phyloP scores from a whole-genome alignment of 2,329 filamentous ascomycete genomes.

The Talaromyces sp. region DNA sequence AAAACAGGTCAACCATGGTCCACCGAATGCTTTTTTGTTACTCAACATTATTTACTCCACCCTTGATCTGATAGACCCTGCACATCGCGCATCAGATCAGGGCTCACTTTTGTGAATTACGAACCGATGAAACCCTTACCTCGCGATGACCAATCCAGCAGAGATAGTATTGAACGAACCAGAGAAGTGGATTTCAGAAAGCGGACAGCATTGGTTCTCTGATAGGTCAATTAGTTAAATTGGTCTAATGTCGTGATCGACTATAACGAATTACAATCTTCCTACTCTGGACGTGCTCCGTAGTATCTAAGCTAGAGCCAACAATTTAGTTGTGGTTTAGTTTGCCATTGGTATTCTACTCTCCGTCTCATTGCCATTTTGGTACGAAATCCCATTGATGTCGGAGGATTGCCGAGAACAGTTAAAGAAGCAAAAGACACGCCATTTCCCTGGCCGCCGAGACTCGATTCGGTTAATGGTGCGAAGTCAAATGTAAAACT shows the following conservation, averaged over 20 bases:
- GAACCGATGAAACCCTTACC: neutral
- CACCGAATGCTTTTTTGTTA: neutral
- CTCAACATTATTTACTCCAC: neutral
- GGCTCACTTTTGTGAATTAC: neutral
- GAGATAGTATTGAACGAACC: neutral
- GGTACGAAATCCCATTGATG: no score
- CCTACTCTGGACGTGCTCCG: neutral
- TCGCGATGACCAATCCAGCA: neutral
- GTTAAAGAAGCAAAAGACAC: neutral
- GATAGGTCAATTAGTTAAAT: neutral
- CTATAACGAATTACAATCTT: neutral
- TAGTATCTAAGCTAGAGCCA: neutral
- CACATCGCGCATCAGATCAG: neutral
- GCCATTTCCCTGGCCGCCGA: neutral
- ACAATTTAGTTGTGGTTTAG: neutral
- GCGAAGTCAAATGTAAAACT: neutral
- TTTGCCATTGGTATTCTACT: neutral
- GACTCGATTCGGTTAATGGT: neutral
- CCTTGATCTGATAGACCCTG: neutral
- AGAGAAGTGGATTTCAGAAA: neutral
- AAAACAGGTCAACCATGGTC: neutral
- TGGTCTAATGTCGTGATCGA: neutral
- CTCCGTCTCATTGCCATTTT: neutral
- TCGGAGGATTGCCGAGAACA: neutral
- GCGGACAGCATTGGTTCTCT: neutral